Percentiles rank a stretch among this genome's conserved stretches.
Evolutionary conservation across 495 filamentous ascomycete species (phyloP).

Genomic region (Parathielavia appendiculata): DNA sequence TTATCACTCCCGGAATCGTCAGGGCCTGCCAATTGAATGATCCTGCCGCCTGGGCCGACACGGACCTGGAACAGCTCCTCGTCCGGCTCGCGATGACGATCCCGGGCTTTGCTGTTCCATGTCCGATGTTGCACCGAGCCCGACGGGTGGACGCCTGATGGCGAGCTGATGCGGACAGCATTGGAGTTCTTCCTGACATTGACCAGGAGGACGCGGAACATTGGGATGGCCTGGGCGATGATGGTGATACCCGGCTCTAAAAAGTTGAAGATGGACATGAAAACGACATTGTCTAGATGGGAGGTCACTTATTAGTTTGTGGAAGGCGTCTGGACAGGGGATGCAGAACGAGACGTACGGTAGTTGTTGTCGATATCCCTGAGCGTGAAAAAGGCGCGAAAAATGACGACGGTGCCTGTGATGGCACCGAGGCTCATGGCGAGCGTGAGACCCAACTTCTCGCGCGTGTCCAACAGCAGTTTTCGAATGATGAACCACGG

Average conservation of each 20-base stretch:
- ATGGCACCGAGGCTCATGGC: constrained; percentile 34
- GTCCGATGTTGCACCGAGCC: neutral
- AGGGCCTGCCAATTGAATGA: neutral
- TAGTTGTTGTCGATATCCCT: constrained; percentile 17
- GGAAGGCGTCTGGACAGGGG: neutral
- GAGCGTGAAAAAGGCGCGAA: constrained; percentile 20
- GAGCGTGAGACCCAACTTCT: constrained; percentile 32
- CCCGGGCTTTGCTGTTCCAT: neutral
- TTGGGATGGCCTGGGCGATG: constrained; percentile 24
- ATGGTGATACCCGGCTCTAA: constrained; percentile 23
- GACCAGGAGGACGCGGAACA: constrained; percentile 23
- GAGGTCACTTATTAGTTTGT: neutral
- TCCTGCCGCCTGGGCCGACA: neutral
- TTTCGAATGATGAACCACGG: constrained; percentile 35
- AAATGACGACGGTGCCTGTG: constrained; percentile 21
- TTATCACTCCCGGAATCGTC: neutral
- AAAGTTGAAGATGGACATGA: constrained; percentile 28
- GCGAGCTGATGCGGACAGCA: constrained; percentile 12
- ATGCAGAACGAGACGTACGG: constrained; percentile 8
- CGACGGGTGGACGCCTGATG: neutral
- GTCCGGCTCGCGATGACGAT: neutral
- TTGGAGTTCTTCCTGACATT: constrained; percentile 9
- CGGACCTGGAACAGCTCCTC: neutral
- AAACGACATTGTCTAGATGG: constrained; percentile 17
- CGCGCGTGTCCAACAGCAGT: constrained; percentile 29